phyloP scores from a whole-genome alignment of 441 rosid species.

The Kokia cookei region DNA sequence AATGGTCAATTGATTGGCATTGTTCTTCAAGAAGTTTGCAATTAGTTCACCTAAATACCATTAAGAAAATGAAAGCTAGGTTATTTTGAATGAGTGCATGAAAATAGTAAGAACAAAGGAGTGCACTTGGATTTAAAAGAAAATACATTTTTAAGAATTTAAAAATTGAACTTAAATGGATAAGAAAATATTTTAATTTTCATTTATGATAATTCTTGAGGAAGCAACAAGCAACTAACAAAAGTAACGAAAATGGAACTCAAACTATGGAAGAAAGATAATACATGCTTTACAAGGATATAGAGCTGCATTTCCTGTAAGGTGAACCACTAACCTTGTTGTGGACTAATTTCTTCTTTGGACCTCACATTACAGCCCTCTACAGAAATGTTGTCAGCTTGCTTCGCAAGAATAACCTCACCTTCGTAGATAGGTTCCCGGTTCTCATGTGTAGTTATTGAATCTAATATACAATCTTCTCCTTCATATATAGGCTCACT shows the following conservation, averaged over 20 bases:
- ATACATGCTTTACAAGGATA: not conserved
- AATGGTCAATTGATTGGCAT: slow-evolving; percentile 85
- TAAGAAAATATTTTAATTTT: not conserved
- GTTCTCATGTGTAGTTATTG: slow-evolving; percentile 46
- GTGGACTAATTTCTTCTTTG: slow-evolving; percentile 53
- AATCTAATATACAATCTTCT: slow-evolving; percentile 78
- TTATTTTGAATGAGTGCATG: slow-evolving; percentile 3
- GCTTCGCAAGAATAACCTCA: slow-evolving; percentile 83
- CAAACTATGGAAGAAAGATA: slow-evolving; percentile 3
- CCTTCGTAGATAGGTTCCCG: slow-evolving; percentile 94
- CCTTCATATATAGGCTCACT: slow-evolving; percentile 95
- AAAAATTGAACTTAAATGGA: not conserved
- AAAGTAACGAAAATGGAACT: not conserved
- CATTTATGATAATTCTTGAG: not conserved
- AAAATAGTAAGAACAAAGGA: not conserved
- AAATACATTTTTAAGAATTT: not conserved
- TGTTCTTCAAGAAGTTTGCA: slow-evolving; percentile 71
- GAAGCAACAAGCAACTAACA: slow-evolving; percentile 1
- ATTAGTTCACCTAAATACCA: slow-evolving; percentile 67
- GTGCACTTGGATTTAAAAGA: not conserved
- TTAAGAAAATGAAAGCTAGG: slow-evolving; percentile 11
- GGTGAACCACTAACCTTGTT: slow-evolving; percentile 48
- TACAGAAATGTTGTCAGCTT: slow-evolving; percentile 39
- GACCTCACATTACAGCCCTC: slow-evolving; percentile 32
- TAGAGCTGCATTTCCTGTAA: not conserved